phyloP scores from a whole-genome alignment of 169 alveolate species.

The Eimeria tenella region DNA sequence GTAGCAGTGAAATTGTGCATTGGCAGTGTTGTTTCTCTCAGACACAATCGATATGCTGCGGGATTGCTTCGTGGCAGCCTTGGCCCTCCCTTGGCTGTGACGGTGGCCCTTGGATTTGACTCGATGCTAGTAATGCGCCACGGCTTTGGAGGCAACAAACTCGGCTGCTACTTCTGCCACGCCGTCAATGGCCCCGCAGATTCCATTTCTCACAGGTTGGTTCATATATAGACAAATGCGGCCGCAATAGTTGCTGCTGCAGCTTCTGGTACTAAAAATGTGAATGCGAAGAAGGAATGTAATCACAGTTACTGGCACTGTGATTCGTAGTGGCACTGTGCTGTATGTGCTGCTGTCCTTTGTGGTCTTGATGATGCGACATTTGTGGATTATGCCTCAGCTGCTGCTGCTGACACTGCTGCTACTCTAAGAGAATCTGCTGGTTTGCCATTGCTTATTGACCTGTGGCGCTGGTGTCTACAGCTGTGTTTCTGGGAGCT shows the following conservation, averaged over 20 bases:
- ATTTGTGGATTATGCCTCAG: too few species aligned
- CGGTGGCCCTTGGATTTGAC: constrained; percentile 97
- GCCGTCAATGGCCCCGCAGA: constrained; percentile 96
- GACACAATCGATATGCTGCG: too few species aligned
- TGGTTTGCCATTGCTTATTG: too few species aligned
- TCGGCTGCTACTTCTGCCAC: constrained; percentile 96
- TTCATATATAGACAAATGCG: background rate
- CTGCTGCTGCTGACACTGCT: too few species aligned
- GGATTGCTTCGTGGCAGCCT: background rate
- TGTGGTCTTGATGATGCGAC: too few species aligned
- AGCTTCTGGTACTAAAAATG: background rate
- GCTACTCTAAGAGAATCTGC: too few species aligned
- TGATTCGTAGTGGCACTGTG: background rate
- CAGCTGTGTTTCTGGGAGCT: background rate
- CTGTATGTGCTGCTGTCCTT: background rate
- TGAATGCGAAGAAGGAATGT: background rate
- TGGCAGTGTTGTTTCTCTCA: too few species aligned
- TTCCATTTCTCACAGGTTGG: constrained; percentile 88
- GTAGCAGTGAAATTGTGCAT: too few species aligned
- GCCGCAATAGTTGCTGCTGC: background rate
- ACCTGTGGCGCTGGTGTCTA: background rate
- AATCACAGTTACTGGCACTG: background rate
- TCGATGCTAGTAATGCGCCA: constrained; percentile 94
- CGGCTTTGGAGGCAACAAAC: constrained; percentile 82
- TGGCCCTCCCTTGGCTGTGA: constrained; percentile 87